Evolutionary conservation across 495 filamentous ascomycete genomes (phyloP), one percentile per base, ranked within the genome.

Genomic region (Cairneyella variabilis): DNA sequence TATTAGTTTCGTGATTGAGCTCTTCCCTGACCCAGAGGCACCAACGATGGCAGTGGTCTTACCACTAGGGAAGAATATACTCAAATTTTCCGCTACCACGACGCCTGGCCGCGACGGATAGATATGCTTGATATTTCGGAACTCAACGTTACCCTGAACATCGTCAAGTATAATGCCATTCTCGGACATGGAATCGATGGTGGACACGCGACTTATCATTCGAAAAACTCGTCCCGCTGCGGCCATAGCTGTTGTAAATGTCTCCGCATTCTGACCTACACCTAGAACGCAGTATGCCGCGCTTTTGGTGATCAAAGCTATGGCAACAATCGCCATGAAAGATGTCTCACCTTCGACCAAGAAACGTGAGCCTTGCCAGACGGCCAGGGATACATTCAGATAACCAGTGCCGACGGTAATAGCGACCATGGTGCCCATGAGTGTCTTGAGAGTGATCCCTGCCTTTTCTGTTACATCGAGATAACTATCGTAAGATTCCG

Each of bases 391-490:
- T 84, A 64, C 83, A 84, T 39, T 80, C 71, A 22, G 84, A 72
- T 57, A 73, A 84, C 42, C 76, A 62, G 20, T 80, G 77, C 28
- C 83, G 82, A 48, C 37, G 81, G 71, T 0, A 76, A 38, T 74
- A 46, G 85, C 84, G 53, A 85, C 85, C 28, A 85, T 60, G n/a
- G 81, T 49, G 11, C 82, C 82, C 12, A 79, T 71, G 54, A 84
- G 80, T 0, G 79, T 67, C 9, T 75, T 82, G n/a, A 73, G 66
- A 0, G 75, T 79, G 3, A 73, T 51, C 4, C 77, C 76, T 59
- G 83, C 85, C 51, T 78, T 81, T 16, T 82, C 54, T 1, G 72
- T 1, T 78, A 72, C 4, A 59, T 45, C 21, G 64, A 66, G 3
- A 84, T 67, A 6, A 71, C 68, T 3, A 60, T 65, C 14, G 74